These are phyloP conservation scores for Penicillium longicatenatum DNA, from an alignment of 495 filamentous ascomycete species.

Conservation along the genomic window DNA sequence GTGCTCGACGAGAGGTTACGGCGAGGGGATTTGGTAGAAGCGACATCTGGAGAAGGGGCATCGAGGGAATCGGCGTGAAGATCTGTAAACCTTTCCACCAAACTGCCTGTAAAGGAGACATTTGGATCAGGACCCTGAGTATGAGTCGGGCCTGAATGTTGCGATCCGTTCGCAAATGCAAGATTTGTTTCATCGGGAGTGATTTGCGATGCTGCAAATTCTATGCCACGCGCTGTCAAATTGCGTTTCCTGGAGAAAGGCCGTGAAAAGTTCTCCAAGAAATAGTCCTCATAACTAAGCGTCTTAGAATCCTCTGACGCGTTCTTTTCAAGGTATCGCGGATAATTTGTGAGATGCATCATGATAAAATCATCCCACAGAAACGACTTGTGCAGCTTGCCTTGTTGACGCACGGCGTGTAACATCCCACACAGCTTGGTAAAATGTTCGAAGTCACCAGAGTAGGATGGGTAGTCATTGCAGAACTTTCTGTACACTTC, in stretches of 20 bases:
- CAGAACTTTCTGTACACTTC: constrained; percentile 53
- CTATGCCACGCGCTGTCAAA: constrained; percentile 33
- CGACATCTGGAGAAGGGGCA: constrained; percentile 5
- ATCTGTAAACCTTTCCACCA: constrained; percentile 32
- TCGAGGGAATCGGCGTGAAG: constrained; percentile 33
- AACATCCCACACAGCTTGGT: constrained; percentile 56
- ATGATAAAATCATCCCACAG: constrained; percentile 73
- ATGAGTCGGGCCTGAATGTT: not conserved
- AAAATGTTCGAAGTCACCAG: constrained; percentile 56
- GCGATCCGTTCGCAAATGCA: constrained; percentile 6
- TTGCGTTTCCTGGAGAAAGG: constrained; percentile 42
- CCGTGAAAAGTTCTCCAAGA: constrained; percentile 25
- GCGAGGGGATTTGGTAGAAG: not conserved
- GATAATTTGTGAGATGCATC: constrained; percentile 43
- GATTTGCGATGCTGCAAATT: constrained; percentile 31
- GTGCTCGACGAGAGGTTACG: not conserved
- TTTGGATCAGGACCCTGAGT: not conserved
- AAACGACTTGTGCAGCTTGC: constrained; percentile 45
- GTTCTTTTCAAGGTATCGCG: constrained; percentile 32
- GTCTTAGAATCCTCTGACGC: constrained; percentile 17
- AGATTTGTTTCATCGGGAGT: not conserved
- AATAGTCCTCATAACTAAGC: constrained; percentile 39
- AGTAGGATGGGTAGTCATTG: constrained; percentile 57
- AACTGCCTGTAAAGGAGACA: constrained; percentile 33
- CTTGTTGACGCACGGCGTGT: constrained; percentile 43